phyloP scores from a whole-genome alignment of 805 yeast species.

The Yarrowia phangngaensis region DNA sequence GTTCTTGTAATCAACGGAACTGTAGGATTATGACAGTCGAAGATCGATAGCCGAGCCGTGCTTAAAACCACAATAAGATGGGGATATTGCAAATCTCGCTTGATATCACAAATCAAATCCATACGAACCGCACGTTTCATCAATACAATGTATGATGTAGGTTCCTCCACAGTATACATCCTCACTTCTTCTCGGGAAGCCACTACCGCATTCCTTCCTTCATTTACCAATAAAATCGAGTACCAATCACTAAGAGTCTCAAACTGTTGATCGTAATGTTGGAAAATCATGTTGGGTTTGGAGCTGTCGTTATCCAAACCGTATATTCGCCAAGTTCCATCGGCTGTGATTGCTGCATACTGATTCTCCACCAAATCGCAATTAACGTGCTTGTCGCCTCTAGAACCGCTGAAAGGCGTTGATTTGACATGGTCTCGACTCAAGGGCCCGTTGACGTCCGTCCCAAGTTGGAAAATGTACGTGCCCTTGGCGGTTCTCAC shows the following conservation, averaged over 20 bases:
- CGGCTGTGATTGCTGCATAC: conserved; percentile 4
- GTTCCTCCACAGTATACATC: neutral
- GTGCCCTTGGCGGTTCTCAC: neutral
- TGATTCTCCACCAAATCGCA: neutral
- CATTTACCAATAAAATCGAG: neutral
- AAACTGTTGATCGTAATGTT: neutral
- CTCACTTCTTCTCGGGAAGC: neutral
- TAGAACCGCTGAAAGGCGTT: neutral
- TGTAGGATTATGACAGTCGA: neutral
- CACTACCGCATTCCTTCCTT: neutral
- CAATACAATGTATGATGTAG: neutral
- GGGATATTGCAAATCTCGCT: neutral
- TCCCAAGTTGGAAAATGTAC: neutral
- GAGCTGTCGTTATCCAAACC: neutral
- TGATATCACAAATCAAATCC: neutral
- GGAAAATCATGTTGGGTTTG: neutral
- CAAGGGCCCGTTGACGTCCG: neutral
- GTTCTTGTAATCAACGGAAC: neutral
- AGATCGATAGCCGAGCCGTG: neutral
- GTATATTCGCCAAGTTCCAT: conserved; percentile 18
- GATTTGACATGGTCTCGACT: neutral
- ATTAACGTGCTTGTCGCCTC: conserved; percentile 7
- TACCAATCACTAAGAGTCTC: conserved; percentile 15
- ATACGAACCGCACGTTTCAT: neutral
- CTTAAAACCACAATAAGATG: neutral